A percentile compares a stretch with the other conserved stretches of the same genome.
phyloP scores from a whole-genome alignment of 73 alveolate species.

The Tetrahymena thermophila region DNA sequence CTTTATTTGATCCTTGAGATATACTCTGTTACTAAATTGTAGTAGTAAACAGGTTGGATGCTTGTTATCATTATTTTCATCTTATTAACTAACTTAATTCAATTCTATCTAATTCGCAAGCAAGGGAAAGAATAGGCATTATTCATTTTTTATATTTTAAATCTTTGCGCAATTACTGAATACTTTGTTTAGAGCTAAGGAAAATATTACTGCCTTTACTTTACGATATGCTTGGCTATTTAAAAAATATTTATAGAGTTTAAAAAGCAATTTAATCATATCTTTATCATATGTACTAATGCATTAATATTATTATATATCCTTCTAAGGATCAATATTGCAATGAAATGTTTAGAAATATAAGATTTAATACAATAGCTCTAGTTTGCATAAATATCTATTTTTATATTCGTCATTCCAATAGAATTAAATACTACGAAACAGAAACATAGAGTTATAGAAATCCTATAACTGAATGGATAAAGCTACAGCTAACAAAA shows the following conservation, averaged over 20 bases:
- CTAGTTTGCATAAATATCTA: no score
- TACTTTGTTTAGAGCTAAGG: neutral
- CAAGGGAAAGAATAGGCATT: neutral
- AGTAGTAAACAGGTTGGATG: neutral
- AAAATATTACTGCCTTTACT: neutral
- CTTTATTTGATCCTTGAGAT: neutral
- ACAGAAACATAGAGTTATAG: neutral
- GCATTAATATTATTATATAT: neutral
- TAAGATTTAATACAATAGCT: neutral
- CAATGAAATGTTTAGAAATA: neutral
- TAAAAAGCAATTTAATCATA: neutral
- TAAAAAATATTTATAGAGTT: neutral
- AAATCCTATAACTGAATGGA: neutral
- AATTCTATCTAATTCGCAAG: neutral
- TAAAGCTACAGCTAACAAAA: neutral
- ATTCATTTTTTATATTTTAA: no score
- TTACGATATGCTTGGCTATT: neutral
- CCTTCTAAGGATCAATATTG: neutral
- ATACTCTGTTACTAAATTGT: no score
- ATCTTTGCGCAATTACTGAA: neutral
- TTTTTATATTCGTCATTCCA: neutral
- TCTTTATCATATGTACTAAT: no score
- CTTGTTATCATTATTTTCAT: neutral
- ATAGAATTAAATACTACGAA: neutral
- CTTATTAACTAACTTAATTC: neutral